Evolutionary conservation across 139 green algal species (phyloP).

Genomic region (Nannochloris sp.): DNA sequence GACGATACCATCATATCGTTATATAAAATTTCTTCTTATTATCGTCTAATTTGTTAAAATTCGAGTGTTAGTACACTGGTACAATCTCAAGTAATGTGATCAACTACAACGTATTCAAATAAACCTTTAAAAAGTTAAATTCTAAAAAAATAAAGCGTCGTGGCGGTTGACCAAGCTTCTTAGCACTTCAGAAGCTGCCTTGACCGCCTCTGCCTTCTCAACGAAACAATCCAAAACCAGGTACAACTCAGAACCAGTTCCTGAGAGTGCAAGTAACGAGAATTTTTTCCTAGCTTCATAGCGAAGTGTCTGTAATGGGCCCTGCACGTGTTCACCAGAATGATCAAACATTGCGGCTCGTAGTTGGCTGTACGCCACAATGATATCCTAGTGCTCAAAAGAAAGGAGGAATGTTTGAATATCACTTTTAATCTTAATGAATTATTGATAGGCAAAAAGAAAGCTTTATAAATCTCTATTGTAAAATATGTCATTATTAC

Average conservation of each 20-base stretch:
- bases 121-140: neutral
- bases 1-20: too few species aligned
- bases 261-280: slow-evolving; percentile 8
- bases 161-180: slow-evolving; percentile 1
- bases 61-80: too few species aligned
- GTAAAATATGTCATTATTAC: too few species aligned
- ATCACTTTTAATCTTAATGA: too few species aligned
- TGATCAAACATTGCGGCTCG: slow-evolving; percentile 24
- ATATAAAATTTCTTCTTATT: neutral
- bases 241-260: slow-evolving; percentile 15
- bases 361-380: slow-evolving; percentile 23
- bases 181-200: neutral
- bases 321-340: neutral
- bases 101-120: neutral
- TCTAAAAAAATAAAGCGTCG: slow-evolving; percentile 18
- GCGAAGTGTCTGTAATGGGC: slow-evolving; percentile 18
- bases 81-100: too few species aligned
- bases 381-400: slow-evolving; percentile 8
- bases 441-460: too few species aligned
- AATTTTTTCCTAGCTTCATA: slow-evolving; percentile 11
- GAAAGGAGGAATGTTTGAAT: too few species aligned
- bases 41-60: neutral
- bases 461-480: too few species aligned
- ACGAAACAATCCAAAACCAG: slow-evolving; percentile 11
- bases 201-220: slow-evolving; percentile 1